Evolutionary conservation across 495 filamentous ascomycete species (phyloP).

Genomic region (Endocarpon pusillum): DNA sequence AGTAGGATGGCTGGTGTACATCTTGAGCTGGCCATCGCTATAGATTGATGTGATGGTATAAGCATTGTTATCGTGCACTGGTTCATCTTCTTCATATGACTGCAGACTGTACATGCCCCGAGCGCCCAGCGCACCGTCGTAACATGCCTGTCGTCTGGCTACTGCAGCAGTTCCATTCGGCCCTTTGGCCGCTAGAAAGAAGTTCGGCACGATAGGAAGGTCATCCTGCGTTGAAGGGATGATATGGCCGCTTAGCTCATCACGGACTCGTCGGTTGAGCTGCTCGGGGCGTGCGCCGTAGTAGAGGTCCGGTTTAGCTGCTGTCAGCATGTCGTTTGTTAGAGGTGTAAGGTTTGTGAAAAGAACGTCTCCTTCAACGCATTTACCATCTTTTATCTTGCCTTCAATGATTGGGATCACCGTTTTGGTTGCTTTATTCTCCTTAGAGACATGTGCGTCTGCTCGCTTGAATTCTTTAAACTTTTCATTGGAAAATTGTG

Average conservation of each 20-base stretch:
- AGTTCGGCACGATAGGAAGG: conserved; percentile 22
- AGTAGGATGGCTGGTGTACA: conserved; percentile 22
- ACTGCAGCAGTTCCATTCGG: conserved; percentile 15
- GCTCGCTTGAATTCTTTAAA: conserved; percentile 9
- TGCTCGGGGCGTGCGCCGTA: conserved; percentile 6
- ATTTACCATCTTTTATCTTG: conserved; percentile 6
- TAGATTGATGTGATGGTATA: conserved; percentile 24
- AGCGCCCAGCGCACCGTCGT: conserved; percentile 24
- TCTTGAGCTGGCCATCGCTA: conserved; percentile 14
- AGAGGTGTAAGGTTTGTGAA: conserved; percentile 20
- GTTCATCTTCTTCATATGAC: conserved; percentile 19
- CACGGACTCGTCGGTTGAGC: conserved; percentile 5
- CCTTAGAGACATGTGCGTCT: conserved; percentile 12
- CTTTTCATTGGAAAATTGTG: conserved; percentile 9
- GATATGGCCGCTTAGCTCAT: conserved; percentile 11
- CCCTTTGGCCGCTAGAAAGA: conserved; percentile 17
- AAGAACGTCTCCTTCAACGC: conserved; percentile 8
- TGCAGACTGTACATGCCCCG: conserved; percentile 24
- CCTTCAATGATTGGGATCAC: conserved; percentile 22
- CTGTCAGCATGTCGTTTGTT: conserved; percentile 11
- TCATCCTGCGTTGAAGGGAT: conserved; percentile 19
- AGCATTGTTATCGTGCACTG: conserved; percentile 22
- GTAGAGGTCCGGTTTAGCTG: conserved; percentile 4
- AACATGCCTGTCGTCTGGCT: conserved; percentile 18
- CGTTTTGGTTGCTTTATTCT: conserved; percentile 14